phyloP scores from a whole-genome alignment of 2,329 filamentous ascomycete genomes.

The Penicillium nordicum region DNA sequence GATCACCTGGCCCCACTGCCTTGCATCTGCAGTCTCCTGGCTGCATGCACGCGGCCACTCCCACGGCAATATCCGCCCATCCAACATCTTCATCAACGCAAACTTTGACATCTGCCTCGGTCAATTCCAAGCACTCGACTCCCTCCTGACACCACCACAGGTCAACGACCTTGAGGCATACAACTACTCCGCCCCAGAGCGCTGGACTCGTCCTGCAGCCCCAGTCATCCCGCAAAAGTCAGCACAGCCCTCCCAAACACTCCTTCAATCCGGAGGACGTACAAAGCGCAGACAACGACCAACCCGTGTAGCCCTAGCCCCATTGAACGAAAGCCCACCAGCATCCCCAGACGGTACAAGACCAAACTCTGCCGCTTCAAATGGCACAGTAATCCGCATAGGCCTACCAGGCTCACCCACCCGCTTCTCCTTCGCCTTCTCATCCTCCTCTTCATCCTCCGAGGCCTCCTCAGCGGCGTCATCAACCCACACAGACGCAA shows the following conservation, averaged over 20 bases:
- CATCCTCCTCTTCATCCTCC: constrained; percentile 35
- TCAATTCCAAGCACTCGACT: constrained; percentile 55
- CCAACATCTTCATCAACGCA: constrained; percentile 58
- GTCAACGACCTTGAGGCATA: constrained; percentile 56
- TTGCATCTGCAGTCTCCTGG: constrained; percentile 55
- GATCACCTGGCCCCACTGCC: constrained; percentile 48
- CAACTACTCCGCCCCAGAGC: constrained; percentile 58
- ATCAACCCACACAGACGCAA: not conserved
- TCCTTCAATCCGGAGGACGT: constrained; percentile 42
- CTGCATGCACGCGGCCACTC: constrained; percentile 54
- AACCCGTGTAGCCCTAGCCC: constrained; percentile 18
- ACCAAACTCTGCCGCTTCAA: constrained; percentile 33
- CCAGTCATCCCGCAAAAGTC: constrained; percentile 30
- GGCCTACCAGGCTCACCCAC: constrained; percentile 30
- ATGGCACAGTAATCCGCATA: constrained; percentile 36
- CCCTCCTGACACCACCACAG: constrained; percentile 52
- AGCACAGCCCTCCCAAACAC: constrained; percentile 24
- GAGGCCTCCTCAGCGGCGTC: constrained; percentile 11
- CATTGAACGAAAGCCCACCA: constrained; percentile 24
- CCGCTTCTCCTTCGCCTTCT: constrained; percentile 31
- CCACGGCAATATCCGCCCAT: constrained; percentile 58
- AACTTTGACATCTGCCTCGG: constrained; percentile 56
- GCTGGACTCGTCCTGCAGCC: constrained; percentile 42
- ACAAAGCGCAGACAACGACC: constrained; percentile 34
- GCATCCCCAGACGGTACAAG: constrained; percentile 23